phyloP scores from a whole-genome alignment of 805 yeast species.

The Spencermartinsiella europaea region DNA sequence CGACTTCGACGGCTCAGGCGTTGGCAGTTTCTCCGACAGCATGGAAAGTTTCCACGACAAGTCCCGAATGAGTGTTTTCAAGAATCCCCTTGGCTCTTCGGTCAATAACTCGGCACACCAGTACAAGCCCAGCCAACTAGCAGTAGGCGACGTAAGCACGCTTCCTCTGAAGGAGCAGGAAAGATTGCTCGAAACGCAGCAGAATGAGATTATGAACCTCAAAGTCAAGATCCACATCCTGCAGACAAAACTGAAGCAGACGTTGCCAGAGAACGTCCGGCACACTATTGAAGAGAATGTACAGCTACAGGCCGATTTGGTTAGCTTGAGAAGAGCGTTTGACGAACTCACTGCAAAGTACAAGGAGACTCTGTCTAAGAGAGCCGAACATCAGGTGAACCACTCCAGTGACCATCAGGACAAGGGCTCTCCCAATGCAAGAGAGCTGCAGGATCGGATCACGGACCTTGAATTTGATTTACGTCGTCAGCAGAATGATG shows the following conservation, averaged over 20 bases:
- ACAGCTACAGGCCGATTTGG: constrained; percentile 1
- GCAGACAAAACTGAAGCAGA: constrained; percentile 13
- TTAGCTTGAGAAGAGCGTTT: background rate
- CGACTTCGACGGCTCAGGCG: constrained; percentile 4
- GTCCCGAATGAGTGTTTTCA: background rate
- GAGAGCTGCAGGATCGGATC: background rate
- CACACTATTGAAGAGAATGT: background rate
- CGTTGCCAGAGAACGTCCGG: constrained; percentile 16
- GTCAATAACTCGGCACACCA: background rate
- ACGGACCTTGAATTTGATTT: background rate
- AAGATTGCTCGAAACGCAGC: constrained; percentile 12
- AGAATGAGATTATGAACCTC: constrained; percentile 20
- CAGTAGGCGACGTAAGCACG: constrained; percentile 11
- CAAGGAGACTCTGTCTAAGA: background rate
- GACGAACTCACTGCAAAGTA: background rate
- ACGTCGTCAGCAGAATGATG: background rate
- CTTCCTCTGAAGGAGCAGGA: constrained; percentile 24
- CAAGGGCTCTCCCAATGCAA: too few relatives aligned
- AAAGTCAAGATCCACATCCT: constrained; percentile 19
- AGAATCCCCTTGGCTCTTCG: background rate
- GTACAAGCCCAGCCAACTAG: constrained; percentile 4
- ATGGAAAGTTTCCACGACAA: constrained; percentile 12
- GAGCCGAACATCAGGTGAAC: background rate
- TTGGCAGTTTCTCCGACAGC: constrained; percentile 5
- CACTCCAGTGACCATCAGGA: background rate